Conservation (phyloP, 139 green algal genomes). For the Micractinium sp. region DNA sequence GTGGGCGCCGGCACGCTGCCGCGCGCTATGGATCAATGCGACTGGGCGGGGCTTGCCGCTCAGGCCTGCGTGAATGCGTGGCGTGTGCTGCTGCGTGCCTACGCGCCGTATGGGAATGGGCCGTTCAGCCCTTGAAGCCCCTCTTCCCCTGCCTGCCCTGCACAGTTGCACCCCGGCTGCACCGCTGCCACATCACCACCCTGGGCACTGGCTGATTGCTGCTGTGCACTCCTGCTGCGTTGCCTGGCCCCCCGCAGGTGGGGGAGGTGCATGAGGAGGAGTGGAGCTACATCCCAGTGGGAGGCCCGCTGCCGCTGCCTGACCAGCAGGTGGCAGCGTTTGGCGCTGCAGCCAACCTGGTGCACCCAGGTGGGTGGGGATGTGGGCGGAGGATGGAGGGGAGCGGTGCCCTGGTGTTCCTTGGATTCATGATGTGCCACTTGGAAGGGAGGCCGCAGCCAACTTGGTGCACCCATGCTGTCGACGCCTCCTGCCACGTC, state of each 20-base stretch:
- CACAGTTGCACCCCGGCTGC: too few relatives aligned
- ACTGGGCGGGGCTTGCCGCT: too few relatives aligned
- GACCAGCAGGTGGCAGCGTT: slow-evolving; percentile 76
- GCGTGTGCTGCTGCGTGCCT: too few relatives aligned
- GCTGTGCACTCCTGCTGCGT: background rate
- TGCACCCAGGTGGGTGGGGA: slow-evolving; percentile 73
- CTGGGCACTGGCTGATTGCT: background rate
- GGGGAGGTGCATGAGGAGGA: slow-evolving; percentile 88
- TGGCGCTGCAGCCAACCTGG: slow-evolving; percentile 94
- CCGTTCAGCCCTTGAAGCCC: too few relatives aligned
- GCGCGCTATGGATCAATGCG: background rate
- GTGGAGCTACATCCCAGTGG: slow-evolving; percentile 94
- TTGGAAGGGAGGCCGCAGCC: too few relatives aligned
- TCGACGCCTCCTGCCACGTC: too few relatives aligned
- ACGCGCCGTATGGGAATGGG: too few relatives aligned
- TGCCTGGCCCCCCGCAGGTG: slow-evolving; percentile 27
- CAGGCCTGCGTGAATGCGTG: too few relatives aligned
- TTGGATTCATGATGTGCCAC: too few relatives aligned
- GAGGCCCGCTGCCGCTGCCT: slow-evolving; percentile 78
- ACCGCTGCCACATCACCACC: background rate
- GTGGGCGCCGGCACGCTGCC: background rate
- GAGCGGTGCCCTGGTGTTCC: background rate
- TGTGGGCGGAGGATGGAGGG: background rate
- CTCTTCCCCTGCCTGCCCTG: too few relatives aligned
- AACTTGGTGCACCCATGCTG: background rate